Evolutionary conservation across 2,329 filamentous ascomycete genomes (phyloP), one percentile per base, ranked within the genome.

Genomic region (Fusarium camptoceras): DNA sequence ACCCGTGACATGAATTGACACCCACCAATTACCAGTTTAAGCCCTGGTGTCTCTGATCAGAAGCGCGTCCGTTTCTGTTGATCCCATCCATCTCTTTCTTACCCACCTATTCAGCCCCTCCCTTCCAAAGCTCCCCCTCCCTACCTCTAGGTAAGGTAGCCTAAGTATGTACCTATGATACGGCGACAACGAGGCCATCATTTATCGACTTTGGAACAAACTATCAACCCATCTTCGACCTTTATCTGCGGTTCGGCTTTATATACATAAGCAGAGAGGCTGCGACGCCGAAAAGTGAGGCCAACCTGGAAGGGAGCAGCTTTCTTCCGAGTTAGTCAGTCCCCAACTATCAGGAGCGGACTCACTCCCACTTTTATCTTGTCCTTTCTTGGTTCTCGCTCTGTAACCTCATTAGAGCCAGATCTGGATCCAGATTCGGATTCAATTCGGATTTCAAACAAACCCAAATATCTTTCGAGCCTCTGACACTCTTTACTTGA

Each of bases 1-100:
- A 51, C 68, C 51, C 68, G 53, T 71, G 59, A 68, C 37, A 47
- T n/a, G 49, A 22, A 65, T 71, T 71, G 48, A 44, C 68, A 71
- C 68, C 44, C 20, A 27, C 43, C 42, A 44, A 18, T 55, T 67
- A 25, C 37, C 49, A 37, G 31, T 15, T 27, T 22, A 12, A 46
- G 12, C 14, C n/a, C 22, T 27, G 24, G 49, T 67, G 43, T 66
- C 57, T 42, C 48, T 43, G 53, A 49, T 56, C 39, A 56, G 39
- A 39, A 55, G 31, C 66, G 30, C 51, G 44, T 57, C 61, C 51
- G 22, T 41, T 66, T 64, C 34, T 55, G 53, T 48, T 30, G 31
- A 59, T 55, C 48, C 34, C 41, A 47, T 59, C 46, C 15, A 37
- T 37, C 34, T n/a, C 34, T 37, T 37, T 37, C 34, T 37, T 37